phyloP scores from a whole-genome alignment of 495 filamentous ascomycete species.

The Umbilicaria muhlenbergii region DNA sequence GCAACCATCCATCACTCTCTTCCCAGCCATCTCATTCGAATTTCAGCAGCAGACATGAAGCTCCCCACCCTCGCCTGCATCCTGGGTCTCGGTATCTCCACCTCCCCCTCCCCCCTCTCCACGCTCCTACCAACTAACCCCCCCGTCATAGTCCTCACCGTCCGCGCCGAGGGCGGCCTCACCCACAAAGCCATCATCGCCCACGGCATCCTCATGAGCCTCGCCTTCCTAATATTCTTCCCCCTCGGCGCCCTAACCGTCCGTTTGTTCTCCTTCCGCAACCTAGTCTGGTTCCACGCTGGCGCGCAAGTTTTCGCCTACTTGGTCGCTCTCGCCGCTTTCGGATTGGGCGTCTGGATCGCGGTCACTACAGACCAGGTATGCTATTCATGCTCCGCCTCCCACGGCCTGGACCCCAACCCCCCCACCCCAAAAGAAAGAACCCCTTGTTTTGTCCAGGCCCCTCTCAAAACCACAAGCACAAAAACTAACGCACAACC shows the following conservation, averaged over 20 bases:
- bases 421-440: too few species aligned
- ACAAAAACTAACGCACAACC: too few species aligned
- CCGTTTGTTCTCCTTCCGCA: slow-evolving; percentile 22
- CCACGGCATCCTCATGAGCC: slow-evolving; percentile 26
- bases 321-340: slow-evolving; percentile 37
- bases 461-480: too few species aligned
- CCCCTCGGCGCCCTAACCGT: slow-evolving; percentile 29
- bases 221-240: slow-evolving; percentile 26
- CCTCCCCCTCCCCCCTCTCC: too few species aligned
- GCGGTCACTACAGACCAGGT: slow-evolving; percentile 20
- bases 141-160: neutral
- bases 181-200: slow-evolving; percentile 18
- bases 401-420: too few species aligned
- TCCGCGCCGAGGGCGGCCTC: neutral
- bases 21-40: too few species aligned
- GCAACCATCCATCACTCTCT: too few species aligned
- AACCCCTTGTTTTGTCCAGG: too few species aligned
- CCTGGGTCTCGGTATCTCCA: too few species aligned
- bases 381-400: neutral
- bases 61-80: too few species aligned
- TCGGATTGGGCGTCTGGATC: slow-evolving; percentile 44
- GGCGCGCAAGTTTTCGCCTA: slow-evolving; percentile 41
- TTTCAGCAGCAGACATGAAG: too few species aligned
- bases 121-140: too few species aligned
- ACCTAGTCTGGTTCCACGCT: slow-evolving; percentile 32